Evolutionary conservation across 768 basidiomycete species (phyloP).

Genomic region (Leccinum rimulosum): DNA sequence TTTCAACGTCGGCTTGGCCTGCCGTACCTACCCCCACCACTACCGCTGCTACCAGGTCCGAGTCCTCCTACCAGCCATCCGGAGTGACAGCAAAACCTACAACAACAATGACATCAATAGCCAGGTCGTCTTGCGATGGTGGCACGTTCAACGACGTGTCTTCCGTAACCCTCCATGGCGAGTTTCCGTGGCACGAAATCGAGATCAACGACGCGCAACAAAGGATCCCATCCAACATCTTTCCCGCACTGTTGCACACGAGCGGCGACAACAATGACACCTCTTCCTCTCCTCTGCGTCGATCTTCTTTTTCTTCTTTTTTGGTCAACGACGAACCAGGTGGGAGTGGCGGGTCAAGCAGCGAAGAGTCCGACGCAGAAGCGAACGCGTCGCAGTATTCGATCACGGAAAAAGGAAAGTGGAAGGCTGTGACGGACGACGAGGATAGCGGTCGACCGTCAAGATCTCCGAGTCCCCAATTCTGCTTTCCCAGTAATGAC

Average conservation of each 20-base stretch:
- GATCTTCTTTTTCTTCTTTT: not conserved
- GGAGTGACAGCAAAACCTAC: not conserved
- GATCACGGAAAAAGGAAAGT: conserved; percentile 14
- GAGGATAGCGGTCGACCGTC: not conserved
- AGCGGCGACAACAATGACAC: not conserved
- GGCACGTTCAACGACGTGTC: conserved; percentile 9
- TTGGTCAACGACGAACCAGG: not conserved
- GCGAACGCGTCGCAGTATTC: not conserved
- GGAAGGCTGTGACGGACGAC: conserved; percentile 2
- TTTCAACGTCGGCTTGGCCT: not conserved
- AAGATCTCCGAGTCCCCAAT: conserved; percentile 3
- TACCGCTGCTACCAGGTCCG: not conserved
- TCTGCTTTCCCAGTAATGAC: not conserved
- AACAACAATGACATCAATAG: not conserved
- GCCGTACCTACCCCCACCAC: not conserved
- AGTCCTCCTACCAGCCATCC: not conserved
- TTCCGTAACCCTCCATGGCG: conserved; percentile 12
- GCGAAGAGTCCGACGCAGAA: conserved; percentile 1
- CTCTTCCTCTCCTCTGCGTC: not conserved
- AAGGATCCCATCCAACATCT: conserved; percentile 15
- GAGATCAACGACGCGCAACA: not conserved
- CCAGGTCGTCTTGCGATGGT: not conserved
- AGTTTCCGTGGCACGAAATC: conserved; percentile 6
- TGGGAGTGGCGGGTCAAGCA: not conserved
- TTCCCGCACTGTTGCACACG: conserved; percentile 17